These are phyloP conservation scores for Pythium biforme DNA, from an alignment of 352 stramenopile species.

Conservation along the genomic window DNA sequence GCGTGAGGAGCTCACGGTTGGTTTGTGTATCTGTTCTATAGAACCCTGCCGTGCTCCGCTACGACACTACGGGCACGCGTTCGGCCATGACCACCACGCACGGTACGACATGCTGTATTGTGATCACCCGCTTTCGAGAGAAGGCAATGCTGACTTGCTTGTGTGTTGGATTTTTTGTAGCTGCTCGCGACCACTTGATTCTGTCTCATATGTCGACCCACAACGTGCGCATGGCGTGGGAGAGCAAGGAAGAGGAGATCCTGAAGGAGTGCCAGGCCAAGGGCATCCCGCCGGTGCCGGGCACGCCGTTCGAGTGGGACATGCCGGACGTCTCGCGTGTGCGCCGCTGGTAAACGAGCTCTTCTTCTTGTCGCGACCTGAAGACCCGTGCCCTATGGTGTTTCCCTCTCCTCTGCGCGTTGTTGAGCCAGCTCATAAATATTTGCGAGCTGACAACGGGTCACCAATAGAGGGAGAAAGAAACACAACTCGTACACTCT, in stretches of 20 bases:
- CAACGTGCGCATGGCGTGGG: constrained; percentile 83
- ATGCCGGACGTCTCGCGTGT: constrained; percentile 59
- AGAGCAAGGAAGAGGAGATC: constrained; percentile 72
- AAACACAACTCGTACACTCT: constrained; percentile 7
- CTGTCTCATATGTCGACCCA: constrained; percentile 65
- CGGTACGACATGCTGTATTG: constrained; percentile 27
- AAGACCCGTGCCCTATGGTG: not conserved
- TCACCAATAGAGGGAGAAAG: not conserved
- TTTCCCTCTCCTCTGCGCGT: too few species aligned
- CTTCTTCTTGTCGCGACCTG: not conserved
- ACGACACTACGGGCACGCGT: constrained; percentile 82
- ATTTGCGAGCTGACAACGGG: not conserved
- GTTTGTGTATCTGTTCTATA: not conserved
- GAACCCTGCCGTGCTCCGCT: constrained; percentile 77
- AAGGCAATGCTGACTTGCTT: not conserved
- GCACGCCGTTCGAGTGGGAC: constrained; percentile 69
- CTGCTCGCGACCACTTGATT: constrained; percentile 71
- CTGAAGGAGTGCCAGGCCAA: constrained; percentile 69
- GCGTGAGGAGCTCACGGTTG: not conserved
- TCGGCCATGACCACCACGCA: constrained; percentile 86
- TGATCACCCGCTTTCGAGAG: not conserved
- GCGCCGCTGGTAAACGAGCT: constrained; percentile 62
- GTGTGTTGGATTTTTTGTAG: constrained; percentile 15
- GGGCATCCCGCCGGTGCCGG: constrained; percentile 68
- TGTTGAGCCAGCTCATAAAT: not conserved